Base-by-base conservation (phyloP, 2,329 filamentous ascomycete species). In the Cladosporium colombiae region DNA sequence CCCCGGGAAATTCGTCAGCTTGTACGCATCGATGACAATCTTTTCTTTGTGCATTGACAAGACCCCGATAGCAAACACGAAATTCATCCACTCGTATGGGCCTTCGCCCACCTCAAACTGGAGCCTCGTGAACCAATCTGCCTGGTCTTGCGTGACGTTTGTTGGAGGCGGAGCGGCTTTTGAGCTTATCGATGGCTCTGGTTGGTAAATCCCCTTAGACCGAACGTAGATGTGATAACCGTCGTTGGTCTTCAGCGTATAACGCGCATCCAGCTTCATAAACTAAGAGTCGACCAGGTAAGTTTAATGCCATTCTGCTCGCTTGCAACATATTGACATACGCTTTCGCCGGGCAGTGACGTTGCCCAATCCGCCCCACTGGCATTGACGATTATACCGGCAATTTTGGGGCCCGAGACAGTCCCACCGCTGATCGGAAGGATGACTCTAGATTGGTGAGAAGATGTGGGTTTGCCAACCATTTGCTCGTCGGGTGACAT, bases 11-110 rank as follows among this genome's bases (percentile, higher is more conserved):
- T 72, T 72, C 7, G 71, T 71, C 50, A 73, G 37, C 44, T 64
- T 60, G 25, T 72, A 73, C 14, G 69, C 71, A 68, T 73, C 70
- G 29, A 72, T 72, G 58, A 71, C 64, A 49, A 72, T 72, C n/a
- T 61, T 67, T 3, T 57, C 58, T 16, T 71, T 67, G 31, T 67
- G 52, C 71, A 69, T 70, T 5, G 69, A 55, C 56, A 72, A 50
- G 5, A 72, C 70, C 10, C 71, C 71, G 40, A 73, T 67, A 7
- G 62, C 70, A 33, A 73, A 69, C 25, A 72, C 52, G 13, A 49
- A 61, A 44, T 71, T 73, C 64, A 72, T 57, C 70, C 70, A 73
- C 16, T 70, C 67, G 59, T 72, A 72, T 8, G 68, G 66, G 13
- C 68, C 69, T 18, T 68, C 40, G 25, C 62, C 65, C 2, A 68